These are phyloP conservation scores for Orbilia javanica DNA, from an alignment of 2,329 filamentous ascomycete genomes.

Conservation along the genomic window DNA sequence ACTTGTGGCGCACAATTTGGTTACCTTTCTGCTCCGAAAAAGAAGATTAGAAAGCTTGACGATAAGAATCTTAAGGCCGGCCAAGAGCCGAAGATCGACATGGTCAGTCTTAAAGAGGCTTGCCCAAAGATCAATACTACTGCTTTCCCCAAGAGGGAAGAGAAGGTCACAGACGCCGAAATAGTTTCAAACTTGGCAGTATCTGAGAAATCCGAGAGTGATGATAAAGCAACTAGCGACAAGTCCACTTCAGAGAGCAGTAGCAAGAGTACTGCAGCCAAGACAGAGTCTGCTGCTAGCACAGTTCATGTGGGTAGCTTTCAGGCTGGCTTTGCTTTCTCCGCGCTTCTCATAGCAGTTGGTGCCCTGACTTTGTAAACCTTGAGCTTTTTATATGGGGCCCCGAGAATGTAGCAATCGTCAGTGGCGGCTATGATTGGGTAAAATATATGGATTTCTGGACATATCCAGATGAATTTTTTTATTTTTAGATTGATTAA, in stretches of 20 bases:
- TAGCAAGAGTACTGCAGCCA: neutral
- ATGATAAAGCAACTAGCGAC: neutral
- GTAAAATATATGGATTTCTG: neutral
- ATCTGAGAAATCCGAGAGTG: slow-evolving; percentile 11
- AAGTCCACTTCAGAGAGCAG: neutral
- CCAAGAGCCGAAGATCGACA: neutral
- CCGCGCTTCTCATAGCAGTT: slow-evolving; percentile 30
- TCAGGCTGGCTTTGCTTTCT: slow-evolving; percentile 29
- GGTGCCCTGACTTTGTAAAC: slow-evolving; percentile 18
- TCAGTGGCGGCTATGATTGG: too few relatives aligned
- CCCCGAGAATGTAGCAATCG: neutral
- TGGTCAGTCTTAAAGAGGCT: slow-evolving; percentile 28
- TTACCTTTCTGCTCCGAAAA: slow-evolving; percentile 33
- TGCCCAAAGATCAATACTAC: slow-evolving; percentile 40
- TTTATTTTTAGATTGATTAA: too few relatives aligned
- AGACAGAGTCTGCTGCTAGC: slow-evolving; percentile 5
- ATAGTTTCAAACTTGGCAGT: neutral
- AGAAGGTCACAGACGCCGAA: neutral
- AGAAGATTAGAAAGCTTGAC: slow-evolving; percentile 8
- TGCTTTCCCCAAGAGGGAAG: slow-evolving; percentile 45
- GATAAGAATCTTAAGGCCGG: neutral
- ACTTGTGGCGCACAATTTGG: slow-evolving; percentile 40
- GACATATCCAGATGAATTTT: too few relatives aligned
- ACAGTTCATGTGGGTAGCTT: neutral
- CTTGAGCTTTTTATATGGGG: neutral